Percentiles rank a stretch among this genome's conserved stretches.
phyloP scores from a whole-genome alignment of 805 yeast genomes.

The Gaillardinia entomophila region DNA sequence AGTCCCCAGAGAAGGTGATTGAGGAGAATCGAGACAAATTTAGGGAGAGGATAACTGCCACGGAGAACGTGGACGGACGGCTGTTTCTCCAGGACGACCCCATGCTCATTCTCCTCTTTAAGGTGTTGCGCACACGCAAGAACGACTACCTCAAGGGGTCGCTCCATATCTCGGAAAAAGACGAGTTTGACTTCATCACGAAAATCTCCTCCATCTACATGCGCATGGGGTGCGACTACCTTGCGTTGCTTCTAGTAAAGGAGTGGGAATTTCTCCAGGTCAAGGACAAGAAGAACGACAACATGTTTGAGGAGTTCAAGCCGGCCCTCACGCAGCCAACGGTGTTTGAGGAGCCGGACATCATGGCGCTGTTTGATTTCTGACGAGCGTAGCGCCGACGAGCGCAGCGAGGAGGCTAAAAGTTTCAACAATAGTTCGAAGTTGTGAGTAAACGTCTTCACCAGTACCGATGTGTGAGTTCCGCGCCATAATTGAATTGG shows the following conservation, averaged over 20 bases:
- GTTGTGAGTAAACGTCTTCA: too few species aligned
- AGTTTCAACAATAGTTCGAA: too few species aligned
- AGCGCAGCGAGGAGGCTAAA: too few species aligned
- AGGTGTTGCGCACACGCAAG: conserved; percentile 50
- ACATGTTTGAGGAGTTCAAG: conserved; percentile 10
- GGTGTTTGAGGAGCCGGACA: background rate
- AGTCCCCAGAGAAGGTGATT: conserved; percentile 40
- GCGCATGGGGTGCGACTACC: conserved; percentile 87
- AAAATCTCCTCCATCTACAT: conserved; percentile 63
- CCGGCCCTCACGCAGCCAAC: conserved; percentile 3
- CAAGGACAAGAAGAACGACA: conserved; percentile 1
- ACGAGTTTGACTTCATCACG: conserved; percentile 58
- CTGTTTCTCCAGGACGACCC: conserved; percentile 70
- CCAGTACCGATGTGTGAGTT: too few species aligned
- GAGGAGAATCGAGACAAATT: conserved; percentile 12
- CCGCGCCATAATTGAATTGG: too few species aligned
- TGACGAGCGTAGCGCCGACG: too few species aligned
- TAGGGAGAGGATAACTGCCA: conserved; percentile 6
- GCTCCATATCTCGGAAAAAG: conserved; percentile 30
- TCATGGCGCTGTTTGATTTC: background rate
- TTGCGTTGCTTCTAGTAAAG: conserved; percentile 56
- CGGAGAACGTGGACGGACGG: conserved; percentile 12
- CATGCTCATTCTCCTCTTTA: conserved; percentile 62
- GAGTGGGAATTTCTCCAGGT: conserved; percentile 57
- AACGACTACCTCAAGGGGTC: conserved; percentile 47